Evolutionary conservation across 257 asterid species (phyloP).

Genomic region (Solanum pinnatisectum): DNA sequence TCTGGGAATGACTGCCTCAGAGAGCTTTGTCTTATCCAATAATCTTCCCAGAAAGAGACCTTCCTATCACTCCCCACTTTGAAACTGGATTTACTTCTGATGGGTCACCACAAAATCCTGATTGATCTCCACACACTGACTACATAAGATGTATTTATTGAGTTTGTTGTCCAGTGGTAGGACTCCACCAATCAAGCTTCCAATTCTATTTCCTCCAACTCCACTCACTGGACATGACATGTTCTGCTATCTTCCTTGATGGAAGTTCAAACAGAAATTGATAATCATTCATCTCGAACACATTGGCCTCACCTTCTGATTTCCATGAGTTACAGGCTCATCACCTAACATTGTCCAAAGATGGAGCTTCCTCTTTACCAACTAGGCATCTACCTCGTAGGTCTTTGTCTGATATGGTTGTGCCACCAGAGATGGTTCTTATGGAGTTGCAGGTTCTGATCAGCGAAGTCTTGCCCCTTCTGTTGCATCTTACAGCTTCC

Average conservation of each 20-base stretch:
- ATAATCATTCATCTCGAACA: background rate
- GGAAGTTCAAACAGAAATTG: background rate
- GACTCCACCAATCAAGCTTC: background rate
- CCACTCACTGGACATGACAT: background rate
- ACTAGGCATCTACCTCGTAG: background rate
- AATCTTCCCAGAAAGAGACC: background rate
- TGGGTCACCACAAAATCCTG: background rate
- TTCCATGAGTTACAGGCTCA: background rate
- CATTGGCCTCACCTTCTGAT: background rate
- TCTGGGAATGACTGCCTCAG: background rate
- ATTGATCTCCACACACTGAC: background rate
- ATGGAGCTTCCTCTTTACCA: background rate
- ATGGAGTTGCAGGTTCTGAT: background rate
- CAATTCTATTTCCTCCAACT: background rate
- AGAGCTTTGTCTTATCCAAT: background rate
- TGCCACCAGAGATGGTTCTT: background rate
- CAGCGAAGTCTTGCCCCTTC: background rate
- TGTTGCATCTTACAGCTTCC: background rate
- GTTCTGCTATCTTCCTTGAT: background rate
- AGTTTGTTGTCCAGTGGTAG: background rate
- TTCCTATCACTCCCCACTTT: background rate
- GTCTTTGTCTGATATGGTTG: background rate
- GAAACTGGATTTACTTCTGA: background rate
- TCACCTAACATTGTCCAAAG: background rate
- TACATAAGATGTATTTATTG: background rate